Percentiles rank a stretch among this genome's conserved stretches.
Conservation (phyloP, 495 filamentous ascomycete species). For the Penicillium waksmanii region DNA sequence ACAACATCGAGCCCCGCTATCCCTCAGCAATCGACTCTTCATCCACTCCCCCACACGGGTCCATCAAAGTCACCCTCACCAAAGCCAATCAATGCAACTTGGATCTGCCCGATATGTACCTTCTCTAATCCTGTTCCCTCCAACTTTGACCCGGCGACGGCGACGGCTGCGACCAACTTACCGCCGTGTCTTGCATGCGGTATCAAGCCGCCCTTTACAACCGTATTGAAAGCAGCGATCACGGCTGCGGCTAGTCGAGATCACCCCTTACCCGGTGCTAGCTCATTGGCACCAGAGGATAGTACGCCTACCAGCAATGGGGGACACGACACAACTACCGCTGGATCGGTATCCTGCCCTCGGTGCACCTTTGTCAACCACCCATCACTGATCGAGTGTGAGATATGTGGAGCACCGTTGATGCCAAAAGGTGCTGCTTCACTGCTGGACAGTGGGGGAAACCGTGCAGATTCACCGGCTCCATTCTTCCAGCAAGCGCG, state of each 20-base stretch:
- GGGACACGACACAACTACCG: slow-evolving; percentile 6
- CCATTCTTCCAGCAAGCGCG: slow-evolving; percentile 55
- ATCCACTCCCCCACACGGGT: slow-evolving; percentile 23
- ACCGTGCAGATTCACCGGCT: slow-evolving; percentile 75
- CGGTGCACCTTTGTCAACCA: slow-evolving; percentile 95
- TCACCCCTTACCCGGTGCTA: slow-evolving; percentile 25
- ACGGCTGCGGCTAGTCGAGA: slow-evolving; percentile 63
- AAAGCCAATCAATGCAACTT: slow-evolving; percentile 67
- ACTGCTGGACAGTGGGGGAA: slow-evolving; percentile 12
- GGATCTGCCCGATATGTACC: slow-evolving; percentile 96
- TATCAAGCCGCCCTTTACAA: slow-evolving; percentile 83
- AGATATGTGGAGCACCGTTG: slow-evolving; percentile 86
- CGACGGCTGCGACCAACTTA: slow-evolving; percentile 72
- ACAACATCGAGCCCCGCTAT: slow-evolving; percentile 40
- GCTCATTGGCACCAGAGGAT: slow-evolving; percentile 19
- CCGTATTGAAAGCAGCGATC: slow-evolving; percentile 83
- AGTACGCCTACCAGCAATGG: slow-evolving; percentile 11
- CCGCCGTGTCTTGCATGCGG: slow-evolving; percentile 91
- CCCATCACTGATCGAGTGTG: slow-evolving; percentile 80
- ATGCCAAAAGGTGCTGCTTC: slow-evolving; percentile 26
- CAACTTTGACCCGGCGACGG: slow-evolving; percentile 84
- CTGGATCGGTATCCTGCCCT: slow-evolving; percentile 61
- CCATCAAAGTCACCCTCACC: slow-evolving; percentile 29
- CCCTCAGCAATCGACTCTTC: slow-evolving; percentile 26
- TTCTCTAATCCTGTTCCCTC: slow-evolving; percentile 95